Base-by-base conservation (phyloP, 768 basidiomycete species). In the Mycena rebaudengoi region DNA sequence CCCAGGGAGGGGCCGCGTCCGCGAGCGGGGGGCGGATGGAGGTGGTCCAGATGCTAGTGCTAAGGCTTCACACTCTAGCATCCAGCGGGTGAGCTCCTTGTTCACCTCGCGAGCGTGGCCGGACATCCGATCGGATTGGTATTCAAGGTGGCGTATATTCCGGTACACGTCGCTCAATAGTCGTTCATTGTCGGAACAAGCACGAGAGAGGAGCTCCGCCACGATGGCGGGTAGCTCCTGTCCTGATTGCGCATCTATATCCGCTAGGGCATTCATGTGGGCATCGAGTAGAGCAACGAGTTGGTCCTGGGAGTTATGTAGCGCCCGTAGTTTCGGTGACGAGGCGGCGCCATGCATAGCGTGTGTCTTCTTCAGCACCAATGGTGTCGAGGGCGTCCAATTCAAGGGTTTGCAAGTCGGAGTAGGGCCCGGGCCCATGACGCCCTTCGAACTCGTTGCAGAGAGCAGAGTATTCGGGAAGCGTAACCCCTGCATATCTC, bases 341-440 rank as follows among this genome's bases (percentile, higher is more conserved):
- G 14, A 33, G 2, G 29, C 26, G 13, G 1, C 7, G 2, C 57
- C 45, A 49, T 14, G 16, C 4, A 1, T 7, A 26, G 1, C 26
- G 57, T 4, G 48, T 39, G 18, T 29, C 5, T 18, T 50, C 48
- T 13, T 59, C 57, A 1, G 33, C 11, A 0, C 57, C 48, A 3
- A 50, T 8, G 1, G 46, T 29, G 3, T 40, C 39, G 1, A 59
- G 35, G 18, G 46, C 48, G 2, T 1, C 16, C 1, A 21, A 3
- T 20, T 43, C 50, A 1, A 8, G 0, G 4, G 8, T 0, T 2
- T 6, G 30, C 2, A 5, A 0, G 1, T 11, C 39, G 2, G 40
- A 20, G 8, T n/a, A 39, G 4, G 49, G 48, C 7, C 35, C 46
- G 1, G 5, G 7, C 10, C 55, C 57, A 20, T 40, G 14, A 1